Conservation (phyloP, 2,329 filamentous ascomycete genomes). For the Lojkania enalia region DNA sequence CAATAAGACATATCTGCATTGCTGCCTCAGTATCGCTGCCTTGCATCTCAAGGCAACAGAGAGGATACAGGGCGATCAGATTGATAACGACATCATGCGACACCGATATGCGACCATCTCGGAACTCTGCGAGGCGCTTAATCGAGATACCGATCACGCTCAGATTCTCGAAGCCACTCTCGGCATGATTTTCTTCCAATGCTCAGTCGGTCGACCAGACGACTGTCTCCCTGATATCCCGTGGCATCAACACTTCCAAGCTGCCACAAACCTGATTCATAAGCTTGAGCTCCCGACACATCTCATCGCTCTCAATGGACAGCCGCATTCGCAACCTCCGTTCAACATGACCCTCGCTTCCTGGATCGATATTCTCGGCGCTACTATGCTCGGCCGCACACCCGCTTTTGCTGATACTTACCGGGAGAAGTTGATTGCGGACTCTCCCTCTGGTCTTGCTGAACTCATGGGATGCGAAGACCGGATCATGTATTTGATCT, state of each 20-base stretch:
- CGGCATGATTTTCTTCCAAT: conserved; percentile 96
- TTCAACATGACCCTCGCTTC: conserved; percentile 95
- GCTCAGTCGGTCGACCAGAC: conserved; percentile 82
- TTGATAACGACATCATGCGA: conserved; percentile 88
- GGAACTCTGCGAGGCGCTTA: conserved; percentile 79
- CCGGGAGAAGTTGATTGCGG: conserved; percentile 80
- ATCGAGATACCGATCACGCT: conserved; percentile 77
- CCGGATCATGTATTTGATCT: conserved; percentile 95
- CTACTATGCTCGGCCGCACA: conserved; percentile 84
- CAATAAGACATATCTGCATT: conserved; percentile 94
- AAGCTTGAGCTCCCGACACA: conserved; percentile 77
- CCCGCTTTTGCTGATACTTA: conserved; percentile 94
- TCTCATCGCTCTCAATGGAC: conserved; percentile 61
- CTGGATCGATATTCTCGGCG: conserved; percentile 97
- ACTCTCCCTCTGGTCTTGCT: conserved; percentile 71
- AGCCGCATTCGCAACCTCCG: conserved; percentile 67
- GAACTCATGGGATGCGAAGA: conserved; percentile 98
- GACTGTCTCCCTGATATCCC: conserved; percentile 87
- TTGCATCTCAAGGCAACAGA: conserved; percentile 86
- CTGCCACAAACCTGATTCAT: conserved; percentile 80
- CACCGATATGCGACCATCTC: conserved; percentile 88
- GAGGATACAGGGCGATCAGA: conserved; percentile 67
- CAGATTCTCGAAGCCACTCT: conserved; percentile 91
- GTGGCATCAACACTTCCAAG: conserved; percentile 97
- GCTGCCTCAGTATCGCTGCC: conserved; percentile 89